phyloP scores from a whole-genome alignment of 2,329 filamentous ascomycete genomes.

The Claviceps digitariae region DNA sequence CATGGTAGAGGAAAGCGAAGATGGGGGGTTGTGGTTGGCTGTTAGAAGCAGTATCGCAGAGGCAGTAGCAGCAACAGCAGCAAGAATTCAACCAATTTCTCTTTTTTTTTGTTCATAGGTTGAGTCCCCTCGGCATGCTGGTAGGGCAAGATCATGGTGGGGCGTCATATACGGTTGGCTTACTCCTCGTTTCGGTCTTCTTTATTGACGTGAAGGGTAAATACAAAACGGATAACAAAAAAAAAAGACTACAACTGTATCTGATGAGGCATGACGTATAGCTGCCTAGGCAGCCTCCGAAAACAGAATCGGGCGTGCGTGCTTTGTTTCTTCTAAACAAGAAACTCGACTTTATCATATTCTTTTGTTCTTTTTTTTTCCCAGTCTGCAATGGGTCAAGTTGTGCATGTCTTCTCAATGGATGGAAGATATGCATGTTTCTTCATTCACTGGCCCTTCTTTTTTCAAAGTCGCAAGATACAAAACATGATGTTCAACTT shows the following conservation, averaged over 20 bases:
- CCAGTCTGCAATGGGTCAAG: no score
- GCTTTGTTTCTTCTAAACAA: constrained; percentile 27
- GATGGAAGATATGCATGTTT: no score
- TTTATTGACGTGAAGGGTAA: constrained; percentile 25
- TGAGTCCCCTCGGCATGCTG: constrained; percentile 11
- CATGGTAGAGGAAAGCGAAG: not conserved
- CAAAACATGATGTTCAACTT: no score
- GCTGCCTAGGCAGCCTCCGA: constrained; percentile 25
- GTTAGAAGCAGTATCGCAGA: not conserved
- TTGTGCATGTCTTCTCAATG: no score
- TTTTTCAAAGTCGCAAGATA: no score
- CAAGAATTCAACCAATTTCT: not conserved
- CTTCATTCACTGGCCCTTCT: no score
- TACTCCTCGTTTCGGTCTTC: constrained; percentile 29
- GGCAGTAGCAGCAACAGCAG: constrained; percentile 1
- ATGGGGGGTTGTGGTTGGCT: not conserved
- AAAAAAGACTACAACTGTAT: constrained; percentile 10
- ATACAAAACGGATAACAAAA: constrained; percentile 17
- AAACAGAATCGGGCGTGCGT: constrained; percentile 23
- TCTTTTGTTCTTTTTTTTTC: not conserved
- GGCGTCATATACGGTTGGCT: constrained; percentile 31
- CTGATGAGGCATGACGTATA: constrained; percentile 25
- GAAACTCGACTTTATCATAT: constrained; percentile 20
- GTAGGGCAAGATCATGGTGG: constrained; percentile 30
- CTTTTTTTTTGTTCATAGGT: constrained; percentile 3